Evolutionary conservation across 2,329 filamentous ascomycete species (phyloP), one percentile per base, ranked within the genome.

Genomic region (Fusarium piperis): DNA sequence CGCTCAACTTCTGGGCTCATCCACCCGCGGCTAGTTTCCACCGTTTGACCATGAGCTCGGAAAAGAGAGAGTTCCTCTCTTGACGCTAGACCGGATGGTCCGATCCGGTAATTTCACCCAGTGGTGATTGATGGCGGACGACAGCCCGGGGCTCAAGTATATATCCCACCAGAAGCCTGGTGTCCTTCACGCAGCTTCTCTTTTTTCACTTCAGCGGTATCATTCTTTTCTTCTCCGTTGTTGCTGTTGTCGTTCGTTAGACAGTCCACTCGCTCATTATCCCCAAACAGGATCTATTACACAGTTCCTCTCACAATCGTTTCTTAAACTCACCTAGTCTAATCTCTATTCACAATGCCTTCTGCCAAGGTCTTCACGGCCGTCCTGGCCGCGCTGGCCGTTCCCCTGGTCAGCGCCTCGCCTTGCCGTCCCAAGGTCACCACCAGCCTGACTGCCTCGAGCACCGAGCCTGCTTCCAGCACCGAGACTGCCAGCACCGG

Each of bases 291-390:
- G 61, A 36, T 48, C 56, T 59, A 39, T 15, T 44, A n/a, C 26
- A 53, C 35, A 39, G 48, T 44, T 51, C 65, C 56, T 38, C 30
- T 39, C 28, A 61, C 70, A 67, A 56, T 72, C 70, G 59, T 67
- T 72, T 55, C 38, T 13, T 44, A 7, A 7, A 53, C 28, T 57
- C 28, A 62, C 55, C 16, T 44, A 64, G 30, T 55, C 38, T 55
- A 72, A 66, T 70, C 58, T 10, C 10, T 35, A 35, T 41, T 41
- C 28, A 38, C n/a, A 39, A 72, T 72, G 70, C 62, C 70, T 61
- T 72, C 70, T 9, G 48, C 53, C 30, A 72, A 72, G 66, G 69
- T 72, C 62, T 70, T 72, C 46, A 58, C 70, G n/a, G 70, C 70
- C 59, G 44, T 72, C 39, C 23, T 72, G 58, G 70, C 70, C 38